Evolutionary conservation across 192 early-diverging fungal genomes (phyloP), one percentile per base, ranked within the genome.

Genomic region (Linnemannia hyalina): DNA sequence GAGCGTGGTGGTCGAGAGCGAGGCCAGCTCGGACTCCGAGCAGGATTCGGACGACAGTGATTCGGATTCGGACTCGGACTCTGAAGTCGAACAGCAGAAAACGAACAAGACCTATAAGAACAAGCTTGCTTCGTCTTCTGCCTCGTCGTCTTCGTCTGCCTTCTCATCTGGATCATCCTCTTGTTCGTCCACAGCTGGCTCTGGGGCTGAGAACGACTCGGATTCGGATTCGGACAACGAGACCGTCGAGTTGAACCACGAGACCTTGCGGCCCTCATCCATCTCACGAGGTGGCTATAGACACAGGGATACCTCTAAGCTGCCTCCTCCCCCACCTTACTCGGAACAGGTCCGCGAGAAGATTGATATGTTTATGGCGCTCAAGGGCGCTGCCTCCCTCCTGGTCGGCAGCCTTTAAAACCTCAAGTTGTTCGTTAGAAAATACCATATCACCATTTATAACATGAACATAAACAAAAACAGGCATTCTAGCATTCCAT

Each of bases 281-380:
- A 68, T 11, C 6, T 26, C n/a, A 22, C 46, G 49, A 13, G 3
- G 35, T 18, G 78, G 55, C 13, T 42, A 49, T n/a, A n/a, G 38
- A 4, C 44, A 26, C 4, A 4, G 52, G 8, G 69, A 52, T 8
- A 15, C 78, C 6, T 36, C 70, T 3, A 71, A 49, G 55, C 68
- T n/a, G 22, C 71, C 82, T 6, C 60, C 73, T 20, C 35, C 83
- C 3, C 57, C 77, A 0, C 74, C 77, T 8, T 80, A 75, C 42
- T 36, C 77, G n/a, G 78, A 76, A 23, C 78, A 81, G 47, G 76
- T 76, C 29, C 84, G 84, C 0, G 84, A 86, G 42, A 86, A 86
- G 73, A 86, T 86, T 75, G 84, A 77, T 73, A 86, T 86, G 84
- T 78, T 86, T 35, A 81, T 81, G 75, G 84, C 84, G 2, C 80